phyloP scores from a whole-genome alignment of 1,139 yeast species.

The Kodamaea fungicola region DNA sequence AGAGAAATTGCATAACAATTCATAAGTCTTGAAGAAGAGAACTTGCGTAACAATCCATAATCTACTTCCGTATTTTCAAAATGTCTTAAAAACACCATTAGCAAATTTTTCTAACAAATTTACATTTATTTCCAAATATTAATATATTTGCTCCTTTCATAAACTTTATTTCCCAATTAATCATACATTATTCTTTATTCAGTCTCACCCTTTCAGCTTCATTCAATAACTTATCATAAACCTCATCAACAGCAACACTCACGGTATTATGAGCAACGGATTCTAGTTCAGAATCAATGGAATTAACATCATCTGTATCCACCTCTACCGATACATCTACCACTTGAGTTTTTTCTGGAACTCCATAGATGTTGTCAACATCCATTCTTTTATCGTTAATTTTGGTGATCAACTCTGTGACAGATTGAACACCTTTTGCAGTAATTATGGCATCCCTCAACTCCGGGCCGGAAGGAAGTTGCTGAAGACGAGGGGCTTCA shows the following conservation, averaged over 20 bases:
- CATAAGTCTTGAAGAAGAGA: too few species aligned
- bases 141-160: neutral
- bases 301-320: constrained; percentile 23
- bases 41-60: too few species aligned
- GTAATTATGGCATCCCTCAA: constrained; percentile 72
- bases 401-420: constrained; percentile 64
- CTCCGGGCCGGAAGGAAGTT: constrained; percentile 72
- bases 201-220: constrained; percentile 65
- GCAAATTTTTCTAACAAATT: too few species aligned
- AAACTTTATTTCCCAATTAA: too few species aligned
- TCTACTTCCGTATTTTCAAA: too few species aligned
- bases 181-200: constrained; percentile 15
- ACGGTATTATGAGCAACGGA: constrained; percentile 25
- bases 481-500: constrained; percentile 33
- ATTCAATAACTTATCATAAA: constrained; percentile 65
- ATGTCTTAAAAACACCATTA: too few species aligned
- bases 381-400: constrained; percentile 54
- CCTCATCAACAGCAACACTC: constrained; percentile 51
- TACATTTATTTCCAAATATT: constrained; percentile 3
- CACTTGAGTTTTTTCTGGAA: constrained; percentile 7
- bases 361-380: constrained; percentile 50
- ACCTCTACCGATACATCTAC: neutral
- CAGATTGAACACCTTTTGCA: constrained; percentile 74
- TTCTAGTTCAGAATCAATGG: constrained; percentile 25
- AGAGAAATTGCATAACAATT: too few species aligned